Evolutionary conservation across 1,284 basidiomycete species (phyloP), one percentile per base, ranked within the genome.

Genomic region (Chondrostereum purpureum): DNA sequence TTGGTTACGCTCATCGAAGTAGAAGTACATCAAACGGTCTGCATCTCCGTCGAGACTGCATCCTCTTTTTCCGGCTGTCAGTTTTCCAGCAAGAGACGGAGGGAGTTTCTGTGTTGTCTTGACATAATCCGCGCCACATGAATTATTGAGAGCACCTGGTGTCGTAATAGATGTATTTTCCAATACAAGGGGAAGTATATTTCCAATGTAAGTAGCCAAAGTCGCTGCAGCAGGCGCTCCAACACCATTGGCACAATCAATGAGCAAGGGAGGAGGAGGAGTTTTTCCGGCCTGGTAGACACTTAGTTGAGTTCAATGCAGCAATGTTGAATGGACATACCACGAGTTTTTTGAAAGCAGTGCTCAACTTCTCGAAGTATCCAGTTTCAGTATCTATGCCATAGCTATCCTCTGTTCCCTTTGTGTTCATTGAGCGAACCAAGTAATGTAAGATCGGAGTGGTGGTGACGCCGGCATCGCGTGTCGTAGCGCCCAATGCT

Each of bases 241-340:
- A 19, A 99, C 96, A 20, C 96, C 96, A 59, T 99, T 99, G 20
- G 96, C 96, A 62, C 96, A 99, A 65, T 99, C 96, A 34, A 99
- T 78, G 13, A 89, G 66, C 27, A 99, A 63, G 13, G 84, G 77
- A 2, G 74, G 59, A 10, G 77, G 68, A 19, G 75, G 65, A 38
- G 73, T 61, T 64, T 85, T 75, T 54, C 85, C 84, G 49, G 72
- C 63, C 84, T 87, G 44, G 39, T 21, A 46, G 35, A 35, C 42
- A 34, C 50, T 47, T 21, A 43, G 52, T 31, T 50, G 38, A 45
- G 18, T 54, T 46, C 50, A 44, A 19, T 33, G 22, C 42, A 35
- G 19, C 2, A 21, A 20, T 23, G 20, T 22, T 43, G 27, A 3
- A 43, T 23, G 45, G 14, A 68, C 89, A 58, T 59, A 93, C 92